Base-by-base conservation (phyloP, 176 grass and related monocot species). In the Leersia perrieri region DNA sequence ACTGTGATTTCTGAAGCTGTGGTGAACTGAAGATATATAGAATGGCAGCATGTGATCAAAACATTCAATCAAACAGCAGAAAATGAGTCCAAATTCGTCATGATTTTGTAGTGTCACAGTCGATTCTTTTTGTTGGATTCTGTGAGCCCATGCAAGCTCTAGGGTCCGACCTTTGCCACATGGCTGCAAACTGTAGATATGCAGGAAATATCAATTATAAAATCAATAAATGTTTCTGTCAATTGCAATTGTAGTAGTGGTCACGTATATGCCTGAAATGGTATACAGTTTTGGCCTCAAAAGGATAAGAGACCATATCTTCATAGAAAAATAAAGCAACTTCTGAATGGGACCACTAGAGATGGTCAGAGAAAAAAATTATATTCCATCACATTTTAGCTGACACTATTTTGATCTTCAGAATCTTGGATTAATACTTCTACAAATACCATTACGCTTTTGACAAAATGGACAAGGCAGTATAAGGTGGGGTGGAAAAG, bases 121-220 rank as follows among this genome's bases (percentile, higher is more conserved):
- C 12, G 39, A 75, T 81, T 39, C 4, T 55, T 74, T 5, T 57
- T 39, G 63, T 27, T 73, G n/a, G 77, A 81, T 75, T 74, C 13
- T 44, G 28, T 60, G 62, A 75, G 49, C 72, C 70, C 72, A 36
- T 69, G 25, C 47, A 5, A 64, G 60, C n/a, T 53, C n/a, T 53
- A 51, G 60, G 33, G 49, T 11, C 27, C 20, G 23, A 3, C 18
- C 22, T 69, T 13, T 39, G 22, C 22, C 74, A 49, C 73, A 78
- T 72, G 74, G 23, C 23, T 9, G 76, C 15, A 22, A 45, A 58
- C 45, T 82, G 79, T n/a, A 36, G 22, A 47, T n/a, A 41, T 65
- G 23, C 20, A 31, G 63, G 28, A 61, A 61, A 42, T 11, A 26
- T 76, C 64, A 6, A 9, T 51, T 64, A 55, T 34, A 8, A 77